Evolutionary conservation across 2,329 filamentous ascomycete genomes (phyloP), one percentile per base, ranked within the genome.

Genomic region (Aspergillus costaricaensis): DNA sequence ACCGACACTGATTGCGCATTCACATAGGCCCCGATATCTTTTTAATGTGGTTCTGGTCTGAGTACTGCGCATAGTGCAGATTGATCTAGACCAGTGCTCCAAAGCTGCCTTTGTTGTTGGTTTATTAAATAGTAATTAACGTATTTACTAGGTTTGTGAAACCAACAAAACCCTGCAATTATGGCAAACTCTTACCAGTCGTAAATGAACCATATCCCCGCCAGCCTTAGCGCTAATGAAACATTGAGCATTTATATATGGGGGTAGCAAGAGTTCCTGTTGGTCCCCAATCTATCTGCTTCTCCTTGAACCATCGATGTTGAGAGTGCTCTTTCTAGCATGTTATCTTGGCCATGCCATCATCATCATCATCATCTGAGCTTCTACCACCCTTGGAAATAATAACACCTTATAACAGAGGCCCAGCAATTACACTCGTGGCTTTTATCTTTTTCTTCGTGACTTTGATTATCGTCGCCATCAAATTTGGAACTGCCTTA

Each of bases 391-490:
- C 44, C 17, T 57, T 39, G 10, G 55, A 14, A 32, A 15, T 23
- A 17, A 57, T 49, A 30, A 49, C 43, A 50, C 23, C 44, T 3
- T 44, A 39, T 17, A 25, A 53, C 30, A 21, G 32, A 53, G 50
- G 50, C 10, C 30, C 50, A 14, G 30, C 30, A 5, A 17, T 53
- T 19, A 53, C 50, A 15, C 2, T 49, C 12, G 19, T 47, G 23
- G 27, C 43, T 0, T 53, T 38, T n/a, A 14, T n/a, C 27, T 57
- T 64, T 52, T 27, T 62, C 23, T 59, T 64, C 19, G 56, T 58
- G 30, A 56, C 64, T 17, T 59, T 61, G 7, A 61, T 66, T 1
- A 60, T 62, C 57, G 64, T 66, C 19, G 57, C 61, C 6, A 58
- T 58, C 4, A 64, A 66, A 56, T 32, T 62, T 27, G 50, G 60